Percentiles rank a stretch among this genome's conserved stretches.
Evolutionary conservation across 2,329 filamentous ascomycete genomes (phyloP).

Genomic region (Botryotinia globosa): DNA sequence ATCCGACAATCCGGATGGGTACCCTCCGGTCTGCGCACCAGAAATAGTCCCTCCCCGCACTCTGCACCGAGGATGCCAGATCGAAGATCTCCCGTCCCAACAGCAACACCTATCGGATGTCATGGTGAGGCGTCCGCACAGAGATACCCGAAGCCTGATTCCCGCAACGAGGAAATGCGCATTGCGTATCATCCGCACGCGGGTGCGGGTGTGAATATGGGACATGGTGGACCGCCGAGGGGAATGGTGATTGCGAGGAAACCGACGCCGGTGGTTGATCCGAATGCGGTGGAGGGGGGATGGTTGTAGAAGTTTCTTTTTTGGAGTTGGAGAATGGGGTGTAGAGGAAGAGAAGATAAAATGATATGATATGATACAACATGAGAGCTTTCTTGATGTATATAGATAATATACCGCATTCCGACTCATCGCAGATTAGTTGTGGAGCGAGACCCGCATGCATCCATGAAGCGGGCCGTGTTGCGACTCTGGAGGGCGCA

Average conservation of each 20-base stretch:
- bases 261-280: not conserved
- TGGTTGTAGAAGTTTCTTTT: not conserved
- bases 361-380: too few species aligned
- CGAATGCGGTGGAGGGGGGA: not conserved
- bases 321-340: too few species aligned
- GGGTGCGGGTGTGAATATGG: not conserved
- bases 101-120: not conserved
- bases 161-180: not conserved
- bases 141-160: not conserved
- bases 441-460: not conserved
- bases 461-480: too few species aligned
- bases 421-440: not conserved
- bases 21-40: not conserved
- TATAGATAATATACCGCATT: not conserved
- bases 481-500: not conserved
- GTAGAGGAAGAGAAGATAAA: not conserved
- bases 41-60: not conserved
- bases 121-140: not conserved
- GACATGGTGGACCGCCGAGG: not conserved
- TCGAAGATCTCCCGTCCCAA: not conserved
- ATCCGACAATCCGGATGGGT: constrained; percentile 6
- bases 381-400: not conserved
- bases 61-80: not conserved
- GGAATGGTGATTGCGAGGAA: not conserved
- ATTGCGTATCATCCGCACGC: constrained; percentile 1